Base-by-base conservation (phyloP, 192 early-diverging fungal genomes). In the Dispira parvispora region DNA sequence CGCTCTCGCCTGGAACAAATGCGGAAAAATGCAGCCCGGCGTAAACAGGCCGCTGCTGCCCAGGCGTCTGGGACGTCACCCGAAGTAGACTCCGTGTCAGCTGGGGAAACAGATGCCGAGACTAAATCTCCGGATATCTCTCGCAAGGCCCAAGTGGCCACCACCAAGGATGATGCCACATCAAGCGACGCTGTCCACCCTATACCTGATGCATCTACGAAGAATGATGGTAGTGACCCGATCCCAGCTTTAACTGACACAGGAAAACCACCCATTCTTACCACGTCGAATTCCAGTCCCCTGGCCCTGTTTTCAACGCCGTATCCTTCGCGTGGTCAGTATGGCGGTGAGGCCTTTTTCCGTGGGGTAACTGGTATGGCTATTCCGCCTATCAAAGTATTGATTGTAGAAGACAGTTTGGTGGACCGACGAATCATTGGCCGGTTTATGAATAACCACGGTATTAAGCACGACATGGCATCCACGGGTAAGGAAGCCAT, bases 401-500 rank as follows among this genome's bases (percentile, higher is more conserved):
- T 90, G 27, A 82, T 90, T 43, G 88, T 88, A 0, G 88, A 90
- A 76, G 88, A 90, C 68, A 90, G 88, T 61, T 58, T 75, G 52
- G 79, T 90, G 64, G 88, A 88, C 67, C 83, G 84, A 50, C 75
- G 70, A 12, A 83, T 90, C 66, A 69, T 91, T 65, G 75, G 75
- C 62, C 78, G 78, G 62, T 91, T 85, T 66, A 75, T 91, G 77
- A 76, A 72, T 44, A 82, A 82, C 56, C 80, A 82, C 53, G 78
- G 82, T 38, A 84, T 91, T 42, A 79, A 75, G 42, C 87, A 78
- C 63, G 82, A 82, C n/a, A 78, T 87, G 8, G 91, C 88, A 9
- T 77, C 75, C 12, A 87, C 90, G 65, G 91, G 91, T 32, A 74
- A 79, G 64, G 85, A 91, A 63, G 91, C 91, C 0, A 81, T 94